A percentile compares a stretch with the other conserved stretches of the same genome.
These are phyloP conservation scores for Dryas integrifolia DNA, from an alignment of 331 rosid genomes.

Conservation along the genomic window DNA sequence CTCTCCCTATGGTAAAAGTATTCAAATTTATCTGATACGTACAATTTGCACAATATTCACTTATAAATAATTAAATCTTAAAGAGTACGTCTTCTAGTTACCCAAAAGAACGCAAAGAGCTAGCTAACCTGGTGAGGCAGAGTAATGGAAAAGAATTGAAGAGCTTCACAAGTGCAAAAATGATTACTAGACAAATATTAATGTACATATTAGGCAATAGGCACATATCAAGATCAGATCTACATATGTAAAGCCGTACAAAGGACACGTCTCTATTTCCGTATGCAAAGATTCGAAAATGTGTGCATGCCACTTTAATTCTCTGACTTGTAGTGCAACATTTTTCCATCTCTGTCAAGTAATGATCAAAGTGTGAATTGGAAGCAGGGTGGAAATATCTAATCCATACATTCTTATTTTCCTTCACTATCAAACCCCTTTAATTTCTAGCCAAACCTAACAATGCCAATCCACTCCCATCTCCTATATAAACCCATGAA, in stretches of 20 bases:
- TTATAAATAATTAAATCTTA: too few relatives aligned
- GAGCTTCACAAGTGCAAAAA: too few relatives aligned
- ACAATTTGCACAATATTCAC: too few relatives aligned
- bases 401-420: constrained; percentile 37
- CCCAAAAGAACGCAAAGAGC: neutral
- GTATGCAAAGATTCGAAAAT: constrained; percentile 43
- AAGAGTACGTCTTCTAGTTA: neutral
- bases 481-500: constrained; percentile 49
- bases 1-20: too few relatives aligned
- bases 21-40: too few relatives aligned
- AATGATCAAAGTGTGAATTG: constrained; percentile 31
- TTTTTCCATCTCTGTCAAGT: constrained; percentile 38
- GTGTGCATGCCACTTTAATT: constrained; percentile 12
- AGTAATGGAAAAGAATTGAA: too few relatives aligned
- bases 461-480: constrained; percentile 30
- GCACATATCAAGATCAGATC: constrained; percentile 2
- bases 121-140: neutral
- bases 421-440: constrained; percentile 26
- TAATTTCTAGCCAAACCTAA: constrained; percentile 5
- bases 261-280: constrained; percentile 41
- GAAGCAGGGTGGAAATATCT: constrained; percentile 41
- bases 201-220: neutral
- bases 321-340: neutral
- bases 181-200: too few relatives aligned
- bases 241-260: constrained; percentile 43